Percentiles rank a stretch among this genome's conserved stretches.
phyloP scores from a whole-genome alignment of 441 rosid genomes.

The Theobroma grandiflorum region DNA sequence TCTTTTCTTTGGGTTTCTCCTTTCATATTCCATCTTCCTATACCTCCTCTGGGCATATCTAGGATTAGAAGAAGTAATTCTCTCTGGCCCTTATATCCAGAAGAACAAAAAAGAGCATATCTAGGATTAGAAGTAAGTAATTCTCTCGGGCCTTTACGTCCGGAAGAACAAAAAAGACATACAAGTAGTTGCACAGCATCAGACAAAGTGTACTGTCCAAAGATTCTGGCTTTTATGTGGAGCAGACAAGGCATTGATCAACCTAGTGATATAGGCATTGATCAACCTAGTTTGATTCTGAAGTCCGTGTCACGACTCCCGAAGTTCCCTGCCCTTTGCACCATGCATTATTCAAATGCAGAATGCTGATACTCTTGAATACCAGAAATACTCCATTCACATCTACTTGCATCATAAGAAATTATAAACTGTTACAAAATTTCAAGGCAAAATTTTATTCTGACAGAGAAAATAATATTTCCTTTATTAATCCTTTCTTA shows the following conservation, averaged over 20 bases:
- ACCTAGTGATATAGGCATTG: not conserved
- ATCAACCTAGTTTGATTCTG: not conserved
- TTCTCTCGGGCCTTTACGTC: not conserved
- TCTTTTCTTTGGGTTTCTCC: not conserved
- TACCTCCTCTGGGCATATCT: not conserved
- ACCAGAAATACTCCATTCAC: not conserved
- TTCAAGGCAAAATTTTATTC: not conserved
- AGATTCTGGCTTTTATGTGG: not conserved
- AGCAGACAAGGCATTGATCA: not conserved
- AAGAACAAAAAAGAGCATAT: not conserved
- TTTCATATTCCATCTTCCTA: not conserved
- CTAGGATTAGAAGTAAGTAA: not conserved
- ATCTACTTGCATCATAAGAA: not conserved
- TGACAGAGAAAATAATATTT: not conserved
- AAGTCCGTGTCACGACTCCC: not conserved
- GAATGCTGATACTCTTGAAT: too few relatives aligned
- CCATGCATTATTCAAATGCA: not conserved
- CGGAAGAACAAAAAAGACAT: not conserved
- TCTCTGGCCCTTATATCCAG: too few relatives aligned
- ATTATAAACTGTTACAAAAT: not conserved
- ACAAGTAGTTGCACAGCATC: not conserved
- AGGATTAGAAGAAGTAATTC: too few relatives aligned
- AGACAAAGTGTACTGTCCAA: not conserved
- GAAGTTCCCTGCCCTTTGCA: not conserved
- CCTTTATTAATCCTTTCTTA: not conserved